phyloP scores from a whole-genome alignment of 495 filamentous ascomycete genomes.

The Xylaria sp. region DNA sequence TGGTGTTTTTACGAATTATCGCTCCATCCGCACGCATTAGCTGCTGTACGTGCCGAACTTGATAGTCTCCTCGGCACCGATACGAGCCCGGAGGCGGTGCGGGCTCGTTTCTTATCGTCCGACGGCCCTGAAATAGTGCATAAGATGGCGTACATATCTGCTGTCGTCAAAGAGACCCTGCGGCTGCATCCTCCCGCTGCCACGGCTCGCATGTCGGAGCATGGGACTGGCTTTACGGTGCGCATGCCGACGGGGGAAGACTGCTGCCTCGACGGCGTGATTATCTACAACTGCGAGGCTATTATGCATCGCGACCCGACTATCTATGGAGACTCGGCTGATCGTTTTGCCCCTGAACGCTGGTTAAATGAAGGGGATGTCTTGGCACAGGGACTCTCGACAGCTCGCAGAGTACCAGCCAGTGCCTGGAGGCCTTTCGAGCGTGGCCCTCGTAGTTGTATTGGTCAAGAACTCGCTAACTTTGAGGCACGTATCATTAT shows the following conservation, averaged over 20 bases:
- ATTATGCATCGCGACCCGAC: slow-evolving; percentile 60
- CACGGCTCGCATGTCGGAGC: slow-evolving; percentile 33
- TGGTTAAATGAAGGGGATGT: slow-evolving; percentile 52
- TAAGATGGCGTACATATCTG: slow-evolving; percentile 43
- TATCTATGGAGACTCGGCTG: slow-evolving; percentile 56
- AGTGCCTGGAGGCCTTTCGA: slow-evolving; percentile 53
- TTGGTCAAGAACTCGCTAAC: slow-evolving; percentile 52
- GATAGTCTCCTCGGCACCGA: slow-evolving; percentile 33
- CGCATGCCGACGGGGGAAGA: slow-evolving; percentile 61
- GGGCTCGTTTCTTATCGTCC: slow-evolving; percentile 3
- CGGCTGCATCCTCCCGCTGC: slow-evolving; percentile 45
- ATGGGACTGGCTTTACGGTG: slow-evolving; percentile 32
- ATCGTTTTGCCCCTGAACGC: slow-evolving; percentile 59
- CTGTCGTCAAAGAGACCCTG: slow-evolving; percentile 53
- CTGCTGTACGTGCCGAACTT: slow-evolving; percentile 47
- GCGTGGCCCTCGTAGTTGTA: slow-evolving; percentile 52
- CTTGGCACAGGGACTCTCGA: neutral
- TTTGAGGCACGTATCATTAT: slow-evolving; percentile 25
- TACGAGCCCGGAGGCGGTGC: slow-evolving; percentile 22
- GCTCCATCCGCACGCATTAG: slow-evolving; percentile 41
- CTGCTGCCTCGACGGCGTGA: slow-evolving; percentile 52
- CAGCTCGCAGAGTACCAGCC: neutral
- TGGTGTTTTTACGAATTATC: slow-evolving; percentile 47
- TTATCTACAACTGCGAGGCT: slow-evolving; percentile 52
- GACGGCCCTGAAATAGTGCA: slow-evolving; percentile 48